A percentile compares a stretch with the other conserved stretches of the same genome.
Evolutionary conservation across 345 rosid species (phyloP).

Genomic region (Sisymbrium irio): DNA sequence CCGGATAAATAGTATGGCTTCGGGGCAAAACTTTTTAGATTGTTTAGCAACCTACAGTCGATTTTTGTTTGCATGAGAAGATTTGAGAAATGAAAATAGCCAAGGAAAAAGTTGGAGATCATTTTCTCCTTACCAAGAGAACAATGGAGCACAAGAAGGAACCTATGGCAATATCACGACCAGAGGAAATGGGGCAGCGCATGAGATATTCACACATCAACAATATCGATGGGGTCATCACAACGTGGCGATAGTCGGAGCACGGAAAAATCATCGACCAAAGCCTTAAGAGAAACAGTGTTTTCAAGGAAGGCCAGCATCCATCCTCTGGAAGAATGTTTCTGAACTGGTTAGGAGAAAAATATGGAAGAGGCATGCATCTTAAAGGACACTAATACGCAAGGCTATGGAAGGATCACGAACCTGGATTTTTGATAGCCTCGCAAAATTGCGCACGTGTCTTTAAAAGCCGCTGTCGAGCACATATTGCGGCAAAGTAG

Average conservation of each 20-base stretch:
- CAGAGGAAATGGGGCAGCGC: constrained; percentile 78
- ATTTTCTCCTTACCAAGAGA: constrained; percentile 53
- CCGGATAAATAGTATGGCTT: constrained; percentile 68
- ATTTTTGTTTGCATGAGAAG: constrained; percentile 4
- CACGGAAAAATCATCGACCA: constrained; percentile 96
- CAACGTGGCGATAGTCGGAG: constrained; percentile 92
- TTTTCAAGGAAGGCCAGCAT: constrained; percentile 92
- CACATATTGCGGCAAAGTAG: constrained; percentile 94
- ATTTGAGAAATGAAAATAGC: not conserved
- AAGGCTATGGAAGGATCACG: constrained; percentile 17
- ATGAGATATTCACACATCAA: constrained; percentile 93
- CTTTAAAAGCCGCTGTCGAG: constrained; percentile 68
- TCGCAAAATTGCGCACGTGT: constrained; percentile 69
- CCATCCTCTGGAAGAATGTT: constrained; percentile 52
- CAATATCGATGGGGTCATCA: constrained; percentile 81
- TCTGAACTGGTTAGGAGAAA: constrained; percentile 7
- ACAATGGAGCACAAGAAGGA: constrained; percentile 84
- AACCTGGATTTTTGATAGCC: constrained; percentile 74
- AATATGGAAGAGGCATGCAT: not conserved
- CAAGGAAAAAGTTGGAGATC: not conserved
- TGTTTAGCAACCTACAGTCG: constrained; percentile 56
- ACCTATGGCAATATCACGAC: constrained; percentile 81
- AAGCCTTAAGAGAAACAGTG: constrained; percentile 74
- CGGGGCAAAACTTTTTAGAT: constrained; percentile 82
- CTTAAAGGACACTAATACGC: not conserved